Base-by-base conservation (phyloP, 208 protist species). In the Endotrypanum monterogeii region DNA sequence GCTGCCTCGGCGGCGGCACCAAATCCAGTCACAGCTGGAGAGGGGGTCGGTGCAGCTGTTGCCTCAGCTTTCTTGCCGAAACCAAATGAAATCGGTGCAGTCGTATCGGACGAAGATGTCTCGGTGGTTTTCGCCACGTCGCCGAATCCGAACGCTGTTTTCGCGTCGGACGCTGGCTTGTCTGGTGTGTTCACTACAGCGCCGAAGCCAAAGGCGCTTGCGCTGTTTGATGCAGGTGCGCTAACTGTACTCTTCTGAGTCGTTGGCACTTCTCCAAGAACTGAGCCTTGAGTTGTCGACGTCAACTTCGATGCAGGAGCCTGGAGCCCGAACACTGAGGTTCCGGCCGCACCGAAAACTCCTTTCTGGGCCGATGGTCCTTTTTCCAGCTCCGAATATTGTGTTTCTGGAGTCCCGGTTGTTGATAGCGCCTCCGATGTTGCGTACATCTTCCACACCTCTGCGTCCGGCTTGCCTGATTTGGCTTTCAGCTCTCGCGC, bases 371-470 rank as follows among this genome's bases (percentile, higher is more conserved):
- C 25, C 16, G 68, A 52, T 56, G 50, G 28, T 32, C 62, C 41
- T 20, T 32, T 55, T 46, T 54, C 58, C 39, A 20, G 20, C 52
- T 28, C 52, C n/a, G 52, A 56, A 30, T 25, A 9, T 23, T 56
- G 52, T 28, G n/a, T 56, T 25, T 7, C n/a, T 25, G 73, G 37
- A 41, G 62, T 3, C 28, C 57, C 14, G 7, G 57, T 28, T 1
- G 51, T 44, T 46, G 72, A 25, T 51, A 50, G 57, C 51, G 46
- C 60, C 30, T 73, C 46, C 3, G 54, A 48, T 39, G 20, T 50
- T 20, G 79, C 44, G 65, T 84, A 90, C n/a, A 56, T 67, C 50
- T 78, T 83, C 90, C 90, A 93, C 18, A 91, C 87, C 51, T 81
- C 83, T 3, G 78, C 71, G 72, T 90, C 86, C 16, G 69, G 51